Evolutionary conservation across 441 rosid genomes (phyloP).

Genomic region (Gossypium davidsonii): DNA sequence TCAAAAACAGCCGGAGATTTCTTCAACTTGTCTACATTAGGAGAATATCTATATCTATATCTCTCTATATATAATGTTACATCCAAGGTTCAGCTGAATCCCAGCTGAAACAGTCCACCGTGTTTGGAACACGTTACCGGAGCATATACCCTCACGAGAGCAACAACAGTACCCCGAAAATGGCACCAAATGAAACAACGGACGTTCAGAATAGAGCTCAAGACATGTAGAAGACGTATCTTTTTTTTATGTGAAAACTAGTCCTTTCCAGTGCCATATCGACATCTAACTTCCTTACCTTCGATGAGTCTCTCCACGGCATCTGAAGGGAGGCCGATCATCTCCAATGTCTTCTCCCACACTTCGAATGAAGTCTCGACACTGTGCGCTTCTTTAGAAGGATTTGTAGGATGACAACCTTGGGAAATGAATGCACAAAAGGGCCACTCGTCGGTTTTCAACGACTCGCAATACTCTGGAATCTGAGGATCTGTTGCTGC

Average conservation of each 20-base stretch:
- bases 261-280: constrained; percentile 33
- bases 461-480: constrained; percentile 71
- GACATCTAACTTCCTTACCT: constrained; percentile 61
- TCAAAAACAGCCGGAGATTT: too few relatives aligned
- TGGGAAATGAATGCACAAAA: constrained; percentile 84
- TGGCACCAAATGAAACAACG: not conserved
- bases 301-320: constrained; percentile 66
- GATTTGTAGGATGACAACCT: constrained; percentile 83
- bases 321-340: constrained; percentile 71
- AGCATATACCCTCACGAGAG: not conserved
- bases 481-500: constrained; percentile 91
- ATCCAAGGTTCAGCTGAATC: not conserved
- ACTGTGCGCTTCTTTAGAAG: constrained; percentile 91
- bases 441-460: constrained; percentile 82
- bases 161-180: not conserved
- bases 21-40: too few relatives aligned
- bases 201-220: not conserved
- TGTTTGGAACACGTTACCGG: not conserved
- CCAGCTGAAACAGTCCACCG: not conserved
- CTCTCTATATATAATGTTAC: not conserved
- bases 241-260: constrained; percentile 5
- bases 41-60: not conserved
- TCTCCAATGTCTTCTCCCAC: constrained; percentile 84
- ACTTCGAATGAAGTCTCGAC: constrained; percentile 51
- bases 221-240: not conserved